Base-by-base conservation (phyloP, 1,284 basidiomycete species). In the Vanrija sp. region DNA sequence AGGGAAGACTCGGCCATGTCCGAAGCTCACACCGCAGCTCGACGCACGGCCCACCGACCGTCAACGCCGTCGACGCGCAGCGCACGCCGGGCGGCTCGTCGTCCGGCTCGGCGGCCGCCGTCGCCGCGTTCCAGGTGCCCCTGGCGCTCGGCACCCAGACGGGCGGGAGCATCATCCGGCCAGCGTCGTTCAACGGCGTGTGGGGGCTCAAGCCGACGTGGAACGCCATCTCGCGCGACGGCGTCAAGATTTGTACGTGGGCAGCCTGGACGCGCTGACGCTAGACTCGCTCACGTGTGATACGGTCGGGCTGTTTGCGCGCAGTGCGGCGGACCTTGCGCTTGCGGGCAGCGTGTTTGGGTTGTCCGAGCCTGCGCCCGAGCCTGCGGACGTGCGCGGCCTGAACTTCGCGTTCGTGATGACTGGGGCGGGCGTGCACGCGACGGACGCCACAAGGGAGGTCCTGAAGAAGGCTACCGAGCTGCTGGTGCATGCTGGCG, bases 181-280 rank as follows among this genome's bases (percentile, higher is more conserved):
- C 72, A 0, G 72, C 63, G 34, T 67, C 68, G 5, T 74, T 64
- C 59, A 69, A 68, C 48, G 71, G 71, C 3, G 63, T 74, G 38
- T 69, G 54, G 43, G 69, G 65, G 0, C 25, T 72, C 23, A 74
- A 74, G 58, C 69, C 69, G 5, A 72, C 70, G 1, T 69, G 67
- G 67, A 67, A 66, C 48, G 56, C 65, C 9, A 66, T 73, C 45
- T 66, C 66, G 5, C 59, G 70, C 26, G 70, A 73, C 43, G 70
- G 71, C 4, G 48, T 73, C 6, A 69, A 70, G 58, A 63, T 69
- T 34, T 63, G 66, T 68, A 29, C 18, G 21, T 23, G 21, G 21
- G 21, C 21, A 9, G 8, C 15, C 4, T 15, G 43, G 43, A 2
- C 5, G 15, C 19, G 43, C 52, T 39, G 38, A 52, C 46, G 5